Evolutionary conservation across 352 stramenopile genomes (phyloP).

Genomic region (Phytopythium delawarense): DNA sequence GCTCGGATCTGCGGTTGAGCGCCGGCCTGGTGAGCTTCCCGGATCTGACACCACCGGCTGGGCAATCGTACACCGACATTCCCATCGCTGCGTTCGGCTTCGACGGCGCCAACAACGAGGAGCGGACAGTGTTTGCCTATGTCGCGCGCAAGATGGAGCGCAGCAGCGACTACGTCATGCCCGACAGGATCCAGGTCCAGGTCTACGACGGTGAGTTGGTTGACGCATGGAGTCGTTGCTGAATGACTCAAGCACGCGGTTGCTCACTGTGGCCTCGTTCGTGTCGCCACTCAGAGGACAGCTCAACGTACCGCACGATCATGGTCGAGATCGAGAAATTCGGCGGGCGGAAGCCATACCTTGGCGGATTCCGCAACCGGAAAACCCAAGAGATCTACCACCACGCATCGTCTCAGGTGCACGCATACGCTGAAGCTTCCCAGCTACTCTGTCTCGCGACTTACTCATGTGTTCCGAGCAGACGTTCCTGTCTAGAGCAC

Average conservation of each 20-base stretch:
- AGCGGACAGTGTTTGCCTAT: conserved; percentile 45
- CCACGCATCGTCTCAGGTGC: conserved; percentile 84
- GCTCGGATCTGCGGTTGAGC: conserved; percentile 48
- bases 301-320: conserved; percentile 36
- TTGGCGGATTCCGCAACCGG: conserved; percentile 87
- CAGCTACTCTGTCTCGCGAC: not conserved
- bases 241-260: not conserved
- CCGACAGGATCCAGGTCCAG: conserved; percentile 73
- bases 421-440: not conserved
- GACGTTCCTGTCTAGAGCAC: conserved; percentile 51
- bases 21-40: conserved; percentile 59
- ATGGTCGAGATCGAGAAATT: conserved; percentile 78
- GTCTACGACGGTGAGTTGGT: conserved; percentile 44
- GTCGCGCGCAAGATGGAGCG: conserved; percentile 30
- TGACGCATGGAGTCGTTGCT: not conserved
- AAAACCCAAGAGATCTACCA: conserved; percentile 89
- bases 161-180: conserved; percentile 84
- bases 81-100: conserved; percentile 35
- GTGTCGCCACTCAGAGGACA: conserved; percentile 25
- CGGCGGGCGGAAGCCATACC: conserved; percentile 70
- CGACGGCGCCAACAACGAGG: conserved; percentile 20
- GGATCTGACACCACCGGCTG: conserved; percentile 34
- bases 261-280: not conserved
- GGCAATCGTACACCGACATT: conserved; percentile 29
- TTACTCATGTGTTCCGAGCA: conserved; percentile 8